Evolutionary conservation across 2,329 filamentous ascomycete species (phyloP), one percentile per base, ranked within the genome.

Genomic region (Lachnellula suecica): DNA sequence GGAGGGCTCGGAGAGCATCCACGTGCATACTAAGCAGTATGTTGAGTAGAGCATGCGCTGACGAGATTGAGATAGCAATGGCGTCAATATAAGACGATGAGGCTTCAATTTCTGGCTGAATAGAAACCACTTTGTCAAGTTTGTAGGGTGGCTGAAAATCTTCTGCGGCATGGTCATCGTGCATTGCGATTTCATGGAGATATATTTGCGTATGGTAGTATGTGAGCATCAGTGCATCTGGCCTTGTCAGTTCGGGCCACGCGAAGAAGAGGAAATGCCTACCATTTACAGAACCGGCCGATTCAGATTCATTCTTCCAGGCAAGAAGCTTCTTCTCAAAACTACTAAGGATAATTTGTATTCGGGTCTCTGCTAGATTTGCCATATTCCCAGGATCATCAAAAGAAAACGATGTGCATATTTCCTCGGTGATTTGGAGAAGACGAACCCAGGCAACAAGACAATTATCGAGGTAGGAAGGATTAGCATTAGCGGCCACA

Each of bases 171-270:
- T 79, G 76, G 49, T 83, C 78, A 13, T 79, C 69, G 54, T 82
- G 69, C 65, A 84, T 75, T 5, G 74, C 75, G 37, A 81, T 72
- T 63, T 84, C 82, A 58, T 84, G 78, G 42, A 83, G 72, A 59
- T 77, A 82, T 3, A 83, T 68, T 49, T 75, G 75, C 29, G 78
- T 63, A n/a, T 76, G 71, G 53, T 76, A 69, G 53, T 79, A 75
- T 44, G 75, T 70, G 4, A 80, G 20, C 20, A 58, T 37, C 22
- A 63, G 24, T 8, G 56, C 43, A 46, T 58, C 58, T 59, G 20
- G 22, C 11, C 27, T 8, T 9, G 10, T 57, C n/a, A 58, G 48
- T 37, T 23, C 4, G 22, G n/a, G 15, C 37, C 11, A 44, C n/a
- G 4, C 19, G 8, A 38, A 20, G 17, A 42, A 23, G 19, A 11